Base-by-base conservation (phyloP, 116 monocot genomes). In the Dioscorea cayenensis region DNA sequence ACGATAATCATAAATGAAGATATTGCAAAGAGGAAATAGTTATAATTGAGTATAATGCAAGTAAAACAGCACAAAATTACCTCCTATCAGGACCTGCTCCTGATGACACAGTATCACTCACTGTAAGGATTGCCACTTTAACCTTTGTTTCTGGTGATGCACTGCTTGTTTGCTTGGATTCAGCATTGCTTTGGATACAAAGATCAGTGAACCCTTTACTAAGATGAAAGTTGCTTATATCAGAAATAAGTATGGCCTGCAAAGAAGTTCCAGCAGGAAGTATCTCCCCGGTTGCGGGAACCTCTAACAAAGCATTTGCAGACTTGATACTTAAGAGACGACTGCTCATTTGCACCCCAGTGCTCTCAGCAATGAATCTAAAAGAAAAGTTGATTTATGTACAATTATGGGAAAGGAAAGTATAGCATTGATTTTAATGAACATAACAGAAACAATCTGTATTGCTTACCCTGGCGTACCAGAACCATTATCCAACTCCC, bases 1-100 rank as follows among this genome's bases (percentile, higher is more conserved):
- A 22, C 62, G 28, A 27, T 20, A 23, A 21, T 7, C 62, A 8
- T 62, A 62, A 20, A 62, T 5, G 7, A 62, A 62, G 21, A 62
- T 62, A 23, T 20, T 7, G 25, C 11, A 22, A 22, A 23, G 23
- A 8, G 10, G 12, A 62, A 10, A 11, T 32, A 32, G 32, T 32
- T 4, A 32, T 32, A 32, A 32, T 32, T 32, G 2, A 32, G 4
- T 4, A 32, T 32, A 62, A 8, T 23, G 7, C n/a, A 23, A 62
- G 20, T 22, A 27, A 62, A 21, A 62, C 11, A 11, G 12, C 49
- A 38, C 20, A 65, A 22, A 6, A 63, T 28, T 92, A 97, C 97
- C 97, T 97, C 71, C 93, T 85, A 80, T 97, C 93, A 75, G 97
- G 97, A 29, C 97, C 97, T 60, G 71, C 70, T 7, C 93, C 97